Evolutionary conservation across 805 yeast species (phyloP), one percentile per base, ranked within the genome.

Genomic region (Lachancea mirantina): DNA sequence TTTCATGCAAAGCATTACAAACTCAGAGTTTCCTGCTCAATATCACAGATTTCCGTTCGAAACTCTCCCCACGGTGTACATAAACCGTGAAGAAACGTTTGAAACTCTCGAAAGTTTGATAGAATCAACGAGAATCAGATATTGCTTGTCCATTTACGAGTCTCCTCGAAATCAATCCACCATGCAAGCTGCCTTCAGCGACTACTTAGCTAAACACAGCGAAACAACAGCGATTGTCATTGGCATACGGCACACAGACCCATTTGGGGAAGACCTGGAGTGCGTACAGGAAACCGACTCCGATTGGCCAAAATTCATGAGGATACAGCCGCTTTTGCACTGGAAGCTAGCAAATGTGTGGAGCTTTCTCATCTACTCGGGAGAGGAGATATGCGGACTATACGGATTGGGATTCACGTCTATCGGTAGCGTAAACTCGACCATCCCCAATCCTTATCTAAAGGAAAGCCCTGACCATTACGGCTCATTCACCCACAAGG

Each of bases 381-480:
- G 67, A n/a, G 67, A 79, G 25, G 68, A 68, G 3, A 87, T 89
- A 53, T 89, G 97, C 53, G 46, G 52, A 2, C 60, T 92, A 35
- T 92, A 92, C 49, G 94, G 82, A 44, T 35, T 45, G 22, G 98
- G 98, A 0, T 92, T 80, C 50, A 88, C 98, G 1, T 84, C 95
- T 1, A 58, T 92, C 13, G 98, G 98, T 2, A 92, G 95, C 0
- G 61, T 75, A 1, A 61, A 70, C 35, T 71, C 75, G 26, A 89
- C 98, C 0, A 47, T 69, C 2, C 75, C 72, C 20, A 92, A 92
- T 52, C 95, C 94, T 8, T 65, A 61, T 35, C 54, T 82, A 30
- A 47, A 45, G 17, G 42, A 41, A 10, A 23, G 14, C 9, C 23
- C 15, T 6, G 31, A 15, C n/a, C 14, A n/a, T n/a, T n/a, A n/a